These are phyloP conservation scores for Ananas comosus DNA, from an alignment of 176 grass and related monocot genomes.

Conservation along the genomic window DNA sequence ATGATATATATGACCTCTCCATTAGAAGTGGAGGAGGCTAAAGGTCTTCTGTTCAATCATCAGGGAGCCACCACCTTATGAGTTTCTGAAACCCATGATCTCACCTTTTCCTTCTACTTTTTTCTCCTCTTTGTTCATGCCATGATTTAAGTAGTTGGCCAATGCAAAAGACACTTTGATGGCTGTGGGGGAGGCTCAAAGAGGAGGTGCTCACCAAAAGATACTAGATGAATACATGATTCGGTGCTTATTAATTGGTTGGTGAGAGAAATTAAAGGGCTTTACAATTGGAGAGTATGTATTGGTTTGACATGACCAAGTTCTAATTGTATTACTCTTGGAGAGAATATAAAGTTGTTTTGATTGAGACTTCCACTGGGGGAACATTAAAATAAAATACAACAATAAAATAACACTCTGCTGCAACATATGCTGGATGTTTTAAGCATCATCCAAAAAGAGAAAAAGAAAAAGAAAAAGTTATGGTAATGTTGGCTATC, in stretches of 20 bases:
- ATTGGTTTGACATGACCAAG: background rate
- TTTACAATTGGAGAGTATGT: slow-evolving; percentile 5
- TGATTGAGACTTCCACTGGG: slow-evolving; percentile 2
- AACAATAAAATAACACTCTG: too few species aligned
- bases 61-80: slow-evolving; percentile 10
- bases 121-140: background rate
- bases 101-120: slow-evolving; percentile 12
- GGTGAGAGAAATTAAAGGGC: background rate
- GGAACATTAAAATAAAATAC: too few species aligned
- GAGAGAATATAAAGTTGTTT: background rate
- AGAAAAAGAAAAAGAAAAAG: too few species aligned
- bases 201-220: background rate
- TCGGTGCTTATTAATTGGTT: background rate
- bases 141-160: slow-evolving; percentile 5
- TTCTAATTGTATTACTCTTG: background rate
- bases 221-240: background rate
- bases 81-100: slow-evolving; percentile 14
- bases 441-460: too few species aligned
- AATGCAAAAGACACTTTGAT: slow-evolving; percentile 6
- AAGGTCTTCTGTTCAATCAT: slow-evolving; percentile 30
- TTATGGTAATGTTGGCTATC: too few species aligned
- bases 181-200: slow-evolving; percentile 24
- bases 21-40: background rate
- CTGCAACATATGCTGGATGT: too few species aligned
- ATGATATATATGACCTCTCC: background rate